A percentile compares a stretch with the other conserved stretches of the same genome.
phyloP scores from a whole-genome alignment of 179 eudicot species.

The Beta corolliflora region DNA sequence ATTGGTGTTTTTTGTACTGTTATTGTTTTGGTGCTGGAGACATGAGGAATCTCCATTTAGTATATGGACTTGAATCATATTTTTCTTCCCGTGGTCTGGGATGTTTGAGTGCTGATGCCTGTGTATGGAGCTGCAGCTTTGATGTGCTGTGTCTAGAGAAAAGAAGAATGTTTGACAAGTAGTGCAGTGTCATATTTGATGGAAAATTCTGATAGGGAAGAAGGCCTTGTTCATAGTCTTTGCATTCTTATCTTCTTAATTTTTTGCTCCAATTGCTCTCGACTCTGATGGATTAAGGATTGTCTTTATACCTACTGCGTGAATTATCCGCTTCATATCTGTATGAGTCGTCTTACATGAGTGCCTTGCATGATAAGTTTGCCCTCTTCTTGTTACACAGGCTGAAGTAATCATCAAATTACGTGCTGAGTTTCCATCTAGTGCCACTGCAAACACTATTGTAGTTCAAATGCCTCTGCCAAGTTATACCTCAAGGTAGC shows the following conservation, averaged over 20 bases:
- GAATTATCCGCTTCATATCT: background rate
- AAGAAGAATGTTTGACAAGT: constrained; percentile 9
- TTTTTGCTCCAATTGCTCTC: background rate
- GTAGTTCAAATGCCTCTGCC: constrained; percentile 87
- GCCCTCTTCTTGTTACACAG: constrained; percentile 36
- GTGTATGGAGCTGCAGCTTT: background rate
- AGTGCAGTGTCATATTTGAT: background rate
- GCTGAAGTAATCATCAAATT: constrained; percentile 89
- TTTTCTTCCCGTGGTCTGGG: background rate
- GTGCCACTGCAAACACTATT: constrained; percentile 80
- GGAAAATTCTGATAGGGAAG: no score
- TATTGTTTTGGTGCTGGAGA: background rate
- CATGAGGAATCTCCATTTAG: background rate
- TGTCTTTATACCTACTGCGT: background rate
- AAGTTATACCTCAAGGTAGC: constrained; percentile 72
- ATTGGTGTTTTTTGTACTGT: no score
- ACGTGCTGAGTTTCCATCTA: constrained; percentile 83
- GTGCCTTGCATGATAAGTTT: background rate
- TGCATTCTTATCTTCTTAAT: background rate
- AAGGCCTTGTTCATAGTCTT: background rate
- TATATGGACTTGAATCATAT: background rate
- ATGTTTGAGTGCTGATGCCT: background rate
- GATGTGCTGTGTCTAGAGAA: background rate
- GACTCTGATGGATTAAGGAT: background rate
- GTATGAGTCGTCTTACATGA: background rate